Conservation (phyloP, 768 basidiomycete species). For the Lactifluus echinatus region DNA sequence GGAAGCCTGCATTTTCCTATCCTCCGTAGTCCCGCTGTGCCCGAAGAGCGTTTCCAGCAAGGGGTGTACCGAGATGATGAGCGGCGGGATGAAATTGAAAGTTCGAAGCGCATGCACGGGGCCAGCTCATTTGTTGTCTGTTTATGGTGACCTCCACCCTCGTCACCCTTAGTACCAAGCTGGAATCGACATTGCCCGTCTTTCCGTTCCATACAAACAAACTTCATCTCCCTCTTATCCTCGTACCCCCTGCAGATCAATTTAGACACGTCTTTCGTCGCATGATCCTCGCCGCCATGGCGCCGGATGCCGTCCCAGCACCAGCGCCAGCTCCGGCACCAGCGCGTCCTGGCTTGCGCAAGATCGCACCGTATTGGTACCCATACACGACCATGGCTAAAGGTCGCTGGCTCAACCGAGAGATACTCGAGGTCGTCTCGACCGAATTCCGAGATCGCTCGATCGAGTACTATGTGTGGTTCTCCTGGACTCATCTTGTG, state of each 20-base stretch:
- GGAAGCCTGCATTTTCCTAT: too few species aligned
- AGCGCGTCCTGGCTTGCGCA: slow-evolving; percentile 48
- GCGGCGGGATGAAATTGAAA: too few species aligned
- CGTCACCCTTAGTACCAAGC: not conserved
- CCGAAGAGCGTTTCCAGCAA: too few species aligned
- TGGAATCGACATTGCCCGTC: slow-evolving; percentile 3
- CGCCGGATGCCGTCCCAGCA: slow-evolving; percentile 14
- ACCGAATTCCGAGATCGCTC: slow-evolving; percentile 92
- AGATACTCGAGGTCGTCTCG: slow-evolving; percentile 84
- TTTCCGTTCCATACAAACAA: slow-evolving; percentile 20
- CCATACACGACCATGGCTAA: slow-evolving; percentile 92
- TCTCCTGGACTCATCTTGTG: not conserved
- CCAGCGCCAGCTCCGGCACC: slow-evolving; percentile 1
- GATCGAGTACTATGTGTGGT: slow-evolving; percentile 90
- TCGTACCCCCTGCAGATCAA: slow-evolving; percentile 42
- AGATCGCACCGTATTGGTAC: slow-evolving; percentile 85
- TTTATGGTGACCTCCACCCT: not conserved
- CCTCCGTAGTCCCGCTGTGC: too few species aligned
- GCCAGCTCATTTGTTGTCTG: too few species aligned
- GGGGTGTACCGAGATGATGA: too few species aligned
- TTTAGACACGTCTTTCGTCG: slow-evolving; percentile 33
- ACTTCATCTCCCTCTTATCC: slow-evolving; percentile 34
- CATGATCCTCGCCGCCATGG: slow-evolving; percentile 22
- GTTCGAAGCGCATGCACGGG: too few species aligned
- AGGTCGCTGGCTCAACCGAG: slow-evolving; percentile 78